Percentiles rank a stretch among this genome's conserved stretches.
phyloP scores from a whole-genome alignment of 331 rosid species.

The Acacia concinna region DNA sequence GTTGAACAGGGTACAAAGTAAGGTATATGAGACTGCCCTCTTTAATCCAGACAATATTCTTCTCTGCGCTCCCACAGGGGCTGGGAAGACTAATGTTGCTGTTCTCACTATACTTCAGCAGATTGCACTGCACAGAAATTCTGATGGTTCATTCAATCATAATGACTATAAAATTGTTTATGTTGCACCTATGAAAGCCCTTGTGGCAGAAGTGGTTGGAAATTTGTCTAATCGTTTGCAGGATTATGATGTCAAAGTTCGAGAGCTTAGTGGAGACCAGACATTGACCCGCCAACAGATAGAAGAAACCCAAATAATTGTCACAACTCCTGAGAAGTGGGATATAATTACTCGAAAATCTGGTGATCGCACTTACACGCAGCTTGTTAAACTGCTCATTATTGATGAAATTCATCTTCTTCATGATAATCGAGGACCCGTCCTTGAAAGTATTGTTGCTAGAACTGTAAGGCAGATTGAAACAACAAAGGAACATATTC shows the following conservation, averaged over 20 bases:
- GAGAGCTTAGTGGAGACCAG: conserved; percentile 96
- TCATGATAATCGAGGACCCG: conserved; percentile 97
- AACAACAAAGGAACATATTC: conserved; percentile 84
- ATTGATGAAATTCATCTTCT: conserved; percentile 98
- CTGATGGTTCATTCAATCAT: conserved; percentile 81
- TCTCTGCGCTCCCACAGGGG: conserved; percentile 97
- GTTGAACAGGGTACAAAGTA: conserved; percentile 94
- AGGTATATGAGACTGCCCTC: conserved; percentile 84
- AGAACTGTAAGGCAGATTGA: conserved; percentile 96
- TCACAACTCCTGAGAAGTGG: conserved; percentile 99
- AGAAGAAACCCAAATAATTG: conserved; percentile 95
- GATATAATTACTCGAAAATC: conserved; percentile 95
- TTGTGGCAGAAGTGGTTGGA: conserved; percentile 96
- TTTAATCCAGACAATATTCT: conserved; percentile 67
- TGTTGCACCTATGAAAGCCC: conserved; percentile 99
- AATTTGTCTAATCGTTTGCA: conserved; percentile 90
- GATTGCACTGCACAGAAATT: conserved; percentile 70
- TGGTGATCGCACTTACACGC: conserved; percentile 93
- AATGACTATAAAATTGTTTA: conserved; percentile 82
- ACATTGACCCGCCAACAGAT: conserved; percentile 85
- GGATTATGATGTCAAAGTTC: conserved; percentile 77
- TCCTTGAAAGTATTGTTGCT: conserved; percentile 94
- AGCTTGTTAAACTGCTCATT: conserved; percentile 84
- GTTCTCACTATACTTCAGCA: conserved; percentile 94
- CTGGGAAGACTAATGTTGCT: conserved; percentile 97